These are phyloP conservation scores for Leishmania lainsoni DNA, from an alignment of 208 protist genomes.

Conservation along the genomic window DNA sequence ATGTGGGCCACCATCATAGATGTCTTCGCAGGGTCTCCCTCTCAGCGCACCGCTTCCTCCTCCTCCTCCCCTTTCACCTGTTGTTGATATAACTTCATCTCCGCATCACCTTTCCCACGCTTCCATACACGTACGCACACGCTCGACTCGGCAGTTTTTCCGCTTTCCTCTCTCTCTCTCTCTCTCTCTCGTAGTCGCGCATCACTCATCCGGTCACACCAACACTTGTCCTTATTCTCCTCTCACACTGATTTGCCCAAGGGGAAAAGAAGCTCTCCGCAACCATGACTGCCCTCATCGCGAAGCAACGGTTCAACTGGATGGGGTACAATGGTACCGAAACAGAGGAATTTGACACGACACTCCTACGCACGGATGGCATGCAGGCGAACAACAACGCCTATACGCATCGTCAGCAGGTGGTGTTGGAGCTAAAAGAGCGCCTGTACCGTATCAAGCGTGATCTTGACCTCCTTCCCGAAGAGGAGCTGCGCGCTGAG, in stretches of 20 bases:
- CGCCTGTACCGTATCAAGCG: slow-evolving; percentile 78
- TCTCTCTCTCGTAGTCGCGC: neutral
- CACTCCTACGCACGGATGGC: slow-evolving; percentile 40
- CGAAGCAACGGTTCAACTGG: slow-evolving; percentile 85
- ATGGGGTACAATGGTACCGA: slow-evolving; percentile 86
- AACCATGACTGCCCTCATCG: slow-evolving; percentile 50
- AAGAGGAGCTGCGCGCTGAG: slow-evolving; percentile 58
- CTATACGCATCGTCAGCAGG: slow-evolving; percentile 63
- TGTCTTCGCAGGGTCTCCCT: neutral
- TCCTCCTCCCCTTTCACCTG: neutral
- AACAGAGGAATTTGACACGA: slow-evolving; percentile 51
- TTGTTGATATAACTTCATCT: neutral
- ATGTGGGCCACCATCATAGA: neutral
- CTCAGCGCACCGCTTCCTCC: neutral
- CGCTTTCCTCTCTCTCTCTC: neutral
- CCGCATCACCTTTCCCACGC: neutral
- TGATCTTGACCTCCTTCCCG: slow-evolving; percentile 75
- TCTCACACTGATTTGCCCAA: neutral
- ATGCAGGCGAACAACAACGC: slow-evolving; percentile 45
- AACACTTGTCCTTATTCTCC: neutral
- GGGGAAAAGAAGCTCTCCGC: neutral
- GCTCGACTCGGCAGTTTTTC: neutral
- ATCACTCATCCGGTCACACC: neutral
- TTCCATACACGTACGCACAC: neutral
- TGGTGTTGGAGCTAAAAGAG: slow-evolving; percentile 61